Conservation (phyloP, 176 grass and related monocot species). For the Dactylis glomerata region DNA sequence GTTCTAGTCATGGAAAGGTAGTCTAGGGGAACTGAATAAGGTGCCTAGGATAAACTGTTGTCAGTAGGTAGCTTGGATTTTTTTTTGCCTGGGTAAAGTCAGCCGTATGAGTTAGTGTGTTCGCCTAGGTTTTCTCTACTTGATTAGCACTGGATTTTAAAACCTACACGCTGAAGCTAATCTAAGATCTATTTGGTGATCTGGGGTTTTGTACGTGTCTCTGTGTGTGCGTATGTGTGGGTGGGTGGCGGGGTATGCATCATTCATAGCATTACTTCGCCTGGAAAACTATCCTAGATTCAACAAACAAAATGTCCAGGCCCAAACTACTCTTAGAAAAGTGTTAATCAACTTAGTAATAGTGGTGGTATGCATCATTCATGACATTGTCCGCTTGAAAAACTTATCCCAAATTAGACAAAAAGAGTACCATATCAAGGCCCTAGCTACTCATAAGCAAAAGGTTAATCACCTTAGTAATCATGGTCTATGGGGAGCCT, state of each 20-base stretch:
- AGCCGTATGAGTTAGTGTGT: not conserved
- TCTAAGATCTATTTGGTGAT: not conserved
- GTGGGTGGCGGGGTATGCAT: not conserved
- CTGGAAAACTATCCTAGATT: not conserved
- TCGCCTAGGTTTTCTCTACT: not conserved
- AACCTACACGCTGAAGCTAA: not conserved
- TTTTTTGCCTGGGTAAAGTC: not conserved
- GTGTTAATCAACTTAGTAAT: not conserved
- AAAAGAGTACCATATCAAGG: not conserved
- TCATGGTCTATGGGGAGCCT: not conserved
- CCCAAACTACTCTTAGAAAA: not conserved
- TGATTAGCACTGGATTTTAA: not conserved
- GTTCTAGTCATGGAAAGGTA: not conserved
- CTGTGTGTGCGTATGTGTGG: no score
- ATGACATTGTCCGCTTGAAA: not conserved
- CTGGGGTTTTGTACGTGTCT: not conserved
- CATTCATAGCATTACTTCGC: not conserved
- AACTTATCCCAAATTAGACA: not conserved
- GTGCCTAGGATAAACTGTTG: not conserved
- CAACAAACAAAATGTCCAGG: not conserved
- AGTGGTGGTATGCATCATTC: not conserved
- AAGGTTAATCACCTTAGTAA: not conserved
- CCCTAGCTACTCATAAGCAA: not conserved
- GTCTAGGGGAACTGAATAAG: not conserved
- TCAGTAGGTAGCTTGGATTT: not conserved